phyloP scores from a whole-genome alignment of 2,329 filamentous ascomycete species.

The Diaporthe velutina region DNA sequence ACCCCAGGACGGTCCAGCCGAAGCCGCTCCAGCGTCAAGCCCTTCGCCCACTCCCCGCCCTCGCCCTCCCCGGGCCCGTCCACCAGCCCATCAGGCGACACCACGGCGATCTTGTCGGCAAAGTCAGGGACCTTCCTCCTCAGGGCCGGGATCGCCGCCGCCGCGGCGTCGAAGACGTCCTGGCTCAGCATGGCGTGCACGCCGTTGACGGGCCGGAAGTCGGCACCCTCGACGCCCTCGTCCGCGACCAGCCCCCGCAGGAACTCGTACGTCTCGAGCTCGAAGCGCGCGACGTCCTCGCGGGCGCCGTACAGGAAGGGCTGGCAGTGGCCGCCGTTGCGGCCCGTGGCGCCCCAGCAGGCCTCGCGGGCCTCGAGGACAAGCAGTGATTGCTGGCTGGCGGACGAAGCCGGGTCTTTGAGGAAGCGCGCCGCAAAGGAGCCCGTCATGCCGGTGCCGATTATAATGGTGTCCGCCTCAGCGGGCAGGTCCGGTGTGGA shows the following conservation, averaged over 20 bases:
- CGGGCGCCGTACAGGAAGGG: conserved; percentile 73
- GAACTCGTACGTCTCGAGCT: conserved; percentile 75
- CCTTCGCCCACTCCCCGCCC: conserved; percentile 42
- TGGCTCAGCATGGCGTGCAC: conserved; percentile 74
- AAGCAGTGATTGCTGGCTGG: conserved; percentile 64
- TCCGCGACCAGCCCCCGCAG: conserved; percentile 69
- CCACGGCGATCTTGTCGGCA: conserved; percentile 60
- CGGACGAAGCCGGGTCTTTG: conserved; percentile 55
- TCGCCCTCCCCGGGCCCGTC: conserved; percentile 40
- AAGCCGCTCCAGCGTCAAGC: conserved; percentile 61
- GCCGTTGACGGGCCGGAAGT: conserved; percentile 74
- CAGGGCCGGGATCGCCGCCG: conserved; percentile 64
- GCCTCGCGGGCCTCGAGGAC: conserved; percentile 84
- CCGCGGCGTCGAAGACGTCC: conserved; percentile 65
- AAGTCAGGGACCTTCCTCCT: conserved; percentile 68
- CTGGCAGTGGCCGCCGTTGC: conserved; percentile 82
- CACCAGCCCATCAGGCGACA: conserved; percentile 35
- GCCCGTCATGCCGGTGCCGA: conserved; percentile 85
- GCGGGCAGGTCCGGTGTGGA: conserved; percentile 74
- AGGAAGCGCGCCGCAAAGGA: conserved; percentile 77
- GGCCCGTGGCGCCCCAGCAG: conserved; percentile 86
- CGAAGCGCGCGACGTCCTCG: conserved; percentile 77
- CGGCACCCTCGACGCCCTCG: conserved; percentile 75
- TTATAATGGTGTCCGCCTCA: conserved; percentile 75
- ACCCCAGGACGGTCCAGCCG: conserved; percentile 63